phyloP scores from a whole-genome alignment of 768 basidiomycete species.

The Boletus patriciae region DNA sequence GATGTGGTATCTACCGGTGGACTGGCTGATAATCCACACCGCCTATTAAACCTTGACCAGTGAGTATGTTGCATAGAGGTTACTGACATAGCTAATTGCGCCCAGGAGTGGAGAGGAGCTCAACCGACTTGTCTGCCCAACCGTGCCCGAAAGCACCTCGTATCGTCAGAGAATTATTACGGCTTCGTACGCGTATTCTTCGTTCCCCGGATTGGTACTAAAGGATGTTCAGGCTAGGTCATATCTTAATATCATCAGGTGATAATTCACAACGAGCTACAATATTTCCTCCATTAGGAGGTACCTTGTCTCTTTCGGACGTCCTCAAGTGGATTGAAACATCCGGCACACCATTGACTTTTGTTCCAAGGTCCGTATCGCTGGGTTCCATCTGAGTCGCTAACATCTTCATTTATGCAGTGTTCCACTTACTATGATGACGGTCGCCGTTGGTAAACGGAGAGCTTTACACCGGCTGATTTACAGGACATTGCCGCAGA shows the following conservation, averaged over 20 bases:
- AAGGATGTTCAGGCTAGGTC: slow-evolving; percentile 49
- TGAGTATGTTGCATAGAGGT: slow-evolving; percentile 23
- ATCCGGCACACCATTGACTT: slow-evolving; percentile 36
- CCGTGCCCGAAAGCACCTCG: not conserved
- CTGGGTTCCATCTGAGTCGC: not conserved
- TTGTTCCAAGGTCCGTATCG: slow-evolving; percentile 51
- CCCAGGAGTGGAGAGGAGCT: slow-evolving; percentile 20
- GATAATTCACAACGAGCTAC: slow-evolving; percentile 35
- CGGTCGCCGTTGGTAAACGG: slow-evolving; percentile 32
- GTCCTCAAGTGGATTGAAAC: slow-evolving; percentile 47
- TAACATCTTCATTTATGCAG: slow-evolving; percentile 28
- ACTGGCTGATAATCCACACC: slow-evolving; percentile 37
- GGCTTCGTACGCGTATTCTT: slow-evolving; percentile 39
- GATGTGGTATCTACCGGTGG: slow-evolving; percentile 39
- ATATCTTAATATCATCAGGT: slow-evolving; percentile 50
- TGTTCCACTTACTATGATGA: slow-evolving; percentile 38
- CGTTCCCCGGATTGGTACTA: slow-evolving; percentile 1
- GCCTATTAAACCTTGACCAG: slow-evolving; percentile 38
- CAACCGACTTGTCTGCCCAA: slow-evolving; percentile 10
- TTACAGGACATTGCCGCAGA: slow-evolving; percentile 41
- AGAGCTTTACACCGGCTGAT: slow-evolving; percentile 46
- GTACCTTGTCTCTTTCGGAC: slow-evolving; percentile 40
- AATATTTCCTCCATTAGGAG: slow-evolving; percentile 50
- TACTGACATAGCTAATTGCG: slow-evolving; percentile 6
- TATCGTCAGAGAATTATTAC: slow-evolving; percentile 28